phyloP scores from a whole-genome alignment of 2,329 filamentous ascomycete genomes.

The Ophioceras dolichostomum region DNA sequence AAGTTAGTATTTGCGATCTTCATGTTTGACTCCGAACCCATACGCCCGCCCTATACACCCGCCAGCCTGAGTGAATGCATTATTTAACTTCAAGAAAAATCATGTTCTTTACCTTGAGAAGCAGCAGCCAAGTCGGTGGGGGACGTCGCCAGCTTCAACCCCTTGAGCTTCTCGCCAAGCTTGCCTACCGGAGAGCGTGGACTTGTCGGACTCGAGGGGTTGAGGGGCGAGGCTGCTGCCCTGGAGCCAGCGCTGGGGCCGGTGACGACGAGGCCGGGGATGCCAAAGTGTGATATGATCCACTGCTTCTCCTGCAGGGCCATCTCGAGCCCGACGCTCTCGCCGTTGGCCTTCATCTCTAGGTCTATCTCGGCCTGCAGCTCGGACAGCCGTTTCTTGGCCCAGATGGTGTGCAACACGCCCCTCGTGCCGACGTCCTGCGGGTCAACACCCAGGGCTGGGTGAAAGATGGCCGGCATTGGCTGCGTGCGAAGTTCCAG shows the following conservation, averaged over 20 bases:
- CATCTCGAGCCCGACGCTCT: constrained; percentile 78
- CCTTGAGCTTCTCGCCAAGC: constrained; percentile 67
- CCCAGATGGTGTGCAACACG: constrained; percentile 84
- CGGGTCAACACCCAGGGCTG: constrained; percentile 56
- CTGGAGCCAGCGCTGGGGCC: constrained; percentile 6
- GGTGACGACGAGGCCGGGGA: constrained; percentile 23
- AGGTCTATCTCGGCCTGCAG: constrained; percentile 64
- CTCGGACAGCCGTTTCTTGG: constrained; percentile 65
- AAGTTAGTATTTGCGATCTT: too few relatives aligned
- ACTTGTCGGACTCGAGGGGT: constrained; percentile 34
- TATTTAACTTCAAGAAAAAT: constrained; percentile 20
- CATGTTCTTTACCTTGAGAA: constrained; percentile 29
- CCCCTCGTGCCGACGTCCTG: constrained; percentile 61
- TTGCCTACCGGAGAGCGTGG: constrained; percentile 54
- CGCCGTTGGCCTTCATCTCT: constrained; percentile 62
- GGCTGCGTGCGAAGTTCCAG: constrained; percentile 57
- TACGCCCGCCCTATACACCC: too few relatives aligned
- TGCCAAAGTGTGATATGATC: constrained; percentile 73
- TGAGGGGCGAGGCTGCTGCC: constrained; percentile 11
- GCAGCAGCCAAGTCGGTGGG: constrained; percentile 47
- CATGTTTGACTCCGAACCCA: too few relatives aligned
- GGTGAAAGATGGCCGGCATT: constrained; percentile 75
- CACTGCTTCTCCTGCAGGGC: constrained; percentile 71
- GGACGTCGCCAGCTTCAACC: constrained; percentile 65
- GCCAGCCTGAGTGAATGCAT: too few relatives aligned